Conservation (phyloP, 2,329 filamentous ascomycete species). For the Sarocladium oryzae region DNA sequence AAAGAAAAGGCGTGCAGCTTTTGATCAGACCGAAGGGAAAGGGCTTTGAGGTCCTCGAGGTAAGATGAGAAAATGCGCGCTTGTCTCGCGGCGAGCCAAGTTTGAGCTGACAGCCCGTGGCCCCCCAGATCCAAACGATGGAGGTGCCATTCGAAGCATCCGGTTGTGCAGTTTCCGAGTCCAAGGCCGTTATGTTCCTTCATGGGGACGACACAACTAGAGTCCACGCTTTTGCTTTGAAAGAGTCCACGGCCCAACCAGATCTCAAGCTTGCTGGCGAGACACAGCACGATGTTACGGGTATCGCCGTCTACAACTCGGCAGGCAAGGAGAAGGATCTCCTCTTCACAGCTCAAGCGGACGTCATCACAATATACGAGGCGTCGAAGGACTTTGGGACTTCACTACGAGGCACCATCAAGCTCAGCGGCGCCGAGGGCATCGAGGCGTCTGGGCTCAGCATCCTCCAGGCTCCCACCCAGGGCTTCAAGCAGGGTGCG, state of each 20-base stretch:
- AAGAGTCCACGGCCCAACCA: constrained; percentile 31
- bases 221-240: constrained; percentile 31
- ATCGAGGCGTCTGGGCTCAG: constrained; percentile 36
- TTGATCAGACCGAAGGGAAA: constrained; percentile 25
- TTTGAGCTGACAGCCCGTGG: not conserved
- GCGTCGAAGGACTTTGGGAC: not conserved
- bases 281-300: constrained; percentile 31
- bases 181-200: constrained; percentile 31
- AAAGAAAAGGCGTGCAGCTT: constrained; percentile 30
- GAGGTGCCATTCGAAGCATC: constrained; percentile 33
- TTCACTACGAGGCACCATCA: constrained; percentile 23
- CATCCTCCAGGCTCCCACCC: constrained; percentile 31
- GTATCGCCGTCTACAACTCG: constrained; percentile 34
- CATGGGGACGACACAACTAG: constrained; percentile 29
- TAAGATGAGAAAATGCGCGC: too few species aligned
- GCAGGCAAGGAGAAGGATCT: constrained; percentile 25
- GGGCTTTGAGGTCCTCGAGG: constrained; percentile 31
- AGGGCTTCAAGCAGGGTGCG: constrained; percentile 29
- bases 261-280: constrained; percentile 29
- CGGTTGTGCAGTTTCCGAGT: constrained; percentile 33
- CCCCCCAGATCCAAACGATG: constrained; percentile 35
- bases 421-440: constrained; percentile 30
- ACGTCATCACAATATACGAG: constrained; percentile 32
- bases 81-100: too few species aligned
- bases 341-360: constrained; percentile 32